phyloP scores from a whole-genome alignment of 768 basidiomycete species.

The Hypholoma sublateritium region DNA sequence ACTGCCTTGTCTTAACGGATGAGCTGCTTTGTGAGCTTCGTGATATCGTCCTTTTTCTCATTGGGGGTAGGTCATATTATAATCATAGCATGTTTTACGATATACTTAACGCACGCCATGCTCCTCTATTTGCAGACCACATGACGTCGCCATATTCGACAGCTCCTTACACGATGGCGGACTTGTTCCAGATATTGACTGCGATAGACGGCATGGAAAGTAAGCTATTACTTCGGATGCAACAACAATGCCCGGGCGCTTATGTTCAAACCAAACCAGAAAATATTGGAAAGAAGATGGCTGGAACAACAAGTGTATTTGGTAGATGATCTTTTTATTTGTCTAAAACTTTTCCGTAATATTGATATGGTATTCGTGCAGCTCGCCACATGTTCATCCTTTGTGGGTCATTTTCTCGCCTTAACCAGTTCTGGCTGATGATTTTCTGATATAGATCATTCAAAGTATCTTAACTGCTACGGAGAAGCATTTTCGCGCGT shows the following conservation, averaged over 20 bases:
- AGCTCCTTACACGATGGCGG: constrained; percentile 32
- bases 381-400: constrained; percentile 45
- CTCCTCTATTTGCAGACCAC: constrained; percentile 26
- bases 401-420: constrained; percentile 24
- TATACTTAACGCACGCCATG: too few relatives aligned
- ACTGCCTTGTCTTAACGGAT: constrained; percentile 20
- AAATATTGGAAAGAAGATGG: constrained; percentile 20
- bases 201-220: constrained; percentile 36
- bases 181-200: constrained; percentile 36
- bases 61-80: constrained; percentile 28
- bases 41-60: constrained; percentile 35
- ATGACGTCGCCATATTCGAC: constrained; percentile 40
- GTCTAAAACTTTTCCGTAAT: background rate
- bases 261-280: constrained; percentile 16
- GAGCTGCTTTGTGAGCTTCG: constrained; percentile 33
- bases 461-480: constrained; percentile 45
- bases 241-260: background rate
- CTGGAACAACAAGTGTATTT: constrained; percentile 26
- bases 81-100: too few relatives aligned
- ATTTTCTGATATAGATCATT: constrained; percentile 23
- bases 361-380: constrained; percentile 10
- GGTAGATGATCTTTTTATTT: constrained; percentile 15
- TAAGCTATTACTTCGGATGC: constrained; percentile 15
- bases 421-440: background rate
- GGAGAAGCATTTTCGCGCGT: constrained; percentile 48